These are phyloP conservation scores for Rhodomyrtus psidioides DNA, from an alignment of 441 rosid genomes.

Conservation along the genomic window DNA sequence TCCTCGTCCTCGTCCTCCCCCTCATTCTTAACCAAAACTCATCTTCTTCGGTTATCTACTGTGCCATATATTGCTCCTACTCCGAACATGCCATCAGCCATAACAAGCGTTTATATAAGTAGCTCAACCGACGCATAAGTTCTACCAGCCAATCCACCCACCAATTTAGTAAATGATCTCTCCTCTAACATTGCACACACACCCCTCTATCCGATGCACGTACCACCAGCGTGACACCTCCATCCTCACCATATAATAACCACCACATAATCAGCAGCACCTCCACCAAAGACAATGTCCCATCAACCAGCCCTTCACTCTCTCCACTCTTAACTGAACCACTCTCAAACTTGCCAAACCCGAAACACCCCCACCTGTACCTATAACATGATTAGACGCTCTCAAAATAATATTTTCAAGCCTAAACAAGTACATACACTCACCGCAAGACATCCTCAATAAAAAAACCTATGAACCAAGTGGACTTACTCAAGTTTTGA, in stretches of 20 bases:
- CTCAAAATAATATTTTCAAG: background rate
- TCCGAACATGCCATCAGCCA: background rate
- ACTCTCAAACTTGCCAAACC: background rate
- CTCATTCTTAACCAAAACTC: background rate
- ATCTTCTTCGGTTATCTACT: background rate
- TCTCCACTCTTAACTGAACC: background rate
- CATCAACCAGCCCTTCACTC: background rate
- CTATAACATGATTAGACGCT: background rate
- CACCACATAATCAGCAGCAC: background rate
- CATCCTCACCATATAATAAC: background rate
- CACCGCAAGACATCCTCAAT: background rate
- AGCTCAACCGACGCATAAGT: rapidly evolving
- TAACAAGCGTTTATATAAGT: background rate
- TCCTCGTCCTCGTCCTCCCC: background rate
- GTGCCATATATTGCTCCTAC: background rate
- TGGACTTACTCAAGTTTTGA: background rate
- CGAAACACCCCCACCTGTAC: background rate
- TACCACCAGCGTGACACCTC: background rate
- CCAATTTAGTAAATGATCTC: background rate
- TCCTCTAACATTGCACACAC: background rate
- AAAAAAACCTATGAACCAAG: background rate
- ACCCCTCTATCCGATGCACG: background rate
- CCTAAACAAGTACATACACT: background rate
- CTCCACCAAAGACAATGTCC: background rate
- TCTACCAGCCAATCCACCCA: background rate